Base-by-base conservation (phyloP, 2,329 filamentous ascomycete genomes). In the Hirsutella thompsonii region DNA sequence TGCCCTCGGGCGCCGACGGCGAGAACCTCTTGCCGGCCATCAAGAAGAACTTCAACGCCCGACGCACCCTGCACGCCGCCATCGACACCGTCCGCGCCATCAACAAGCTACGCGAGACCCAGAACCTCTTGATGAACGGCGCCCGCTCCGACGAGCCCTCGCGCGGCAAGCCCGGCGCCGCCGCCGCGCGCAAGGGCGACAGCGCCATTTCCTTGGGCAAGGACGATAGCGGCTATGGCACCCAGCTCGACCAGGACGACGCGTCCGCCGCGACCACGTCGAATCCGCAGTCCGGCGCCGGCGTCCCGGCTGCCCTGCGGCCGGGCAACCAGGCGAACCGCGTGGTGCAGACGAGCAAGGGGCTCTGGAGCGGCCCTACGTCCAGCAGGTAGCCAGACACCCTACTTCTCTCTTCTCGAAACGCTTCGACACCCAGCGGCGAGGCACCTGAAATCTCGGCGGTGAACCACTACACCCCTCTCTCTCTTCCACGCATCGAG, bases 11-110 rank as follows among this genome's bases (percentile, higher is more conserved):
- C 44, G 70, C 60, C 46, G 62, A 57, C 38, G 73, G 73, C 53
- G 69, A 74, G 59, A 80, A 83, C 63, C 62, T 83, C 47, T 61
- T 83, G 46, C 79, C 79, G 8, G 76, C 74, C 6, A 77, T 83
- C 56, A 80, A 81, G 70, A 81, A 81, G 72, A 83, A 83, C 64
- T 83, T 83, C 64, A 83, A 83, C 52, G 79, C 79, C 34, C 68
- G 79, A 43, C 68, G 79, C 52, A 83, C 79, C 21, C 64, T 83
- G 38, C 79, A 83, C 52, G 78, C 79, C 26, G 79, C 79, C 42
- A 83, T 83, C 55, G 79, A 83, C 55, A 83, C 79, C 2, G 77
- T 83, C 37, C 69, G 79, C 38, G 79, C 79, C 28, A 83, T 83
- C 55, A 82, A 83, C 61, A 83, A 82, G 63, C 62, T 83, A 37